Percentiles rank a stretch among this genome's conserved stretches.
Conservation (phyloP, 345 rosid species). For the Salix caprea region DNA sequence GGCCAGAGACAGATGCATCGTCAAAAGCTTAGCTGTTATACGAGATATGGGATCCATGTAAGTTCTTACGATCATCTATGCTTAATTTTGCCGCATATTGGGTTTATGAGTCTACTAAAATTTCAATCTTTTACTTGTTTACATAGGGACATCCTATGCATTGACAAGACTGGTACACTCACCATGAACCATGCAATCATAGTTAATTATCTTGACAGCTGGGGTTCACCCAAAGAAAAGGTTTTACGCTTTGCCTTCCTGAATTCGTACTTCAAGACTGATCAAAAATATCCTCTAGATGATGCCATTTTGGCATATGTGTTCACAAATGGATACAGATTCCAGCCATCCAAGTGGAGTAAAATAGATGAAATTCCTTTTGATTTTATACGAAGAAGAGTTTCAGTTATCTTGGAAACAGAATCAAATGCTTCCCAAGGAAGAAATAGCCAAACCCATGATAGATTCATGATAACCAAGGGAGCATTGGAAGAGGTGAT, state of each 20-base stretch:
- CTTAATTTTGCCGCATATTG: not conserved
- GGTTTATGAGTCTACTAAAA: too few relatives aligned
- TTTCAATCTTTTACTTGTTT: not conserved
- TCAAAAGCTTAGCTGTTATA: constrained; percentile 59
- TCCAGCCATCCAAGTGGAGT: constrained; percentile 60
- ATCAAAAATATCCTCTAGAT: constrained; percentile 71
- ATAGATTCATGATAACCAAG: constrained; percentile 47
- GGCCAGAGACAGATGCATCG: constrained; percentile 72
- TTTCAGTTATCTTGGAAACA: constrained; percentile 48
- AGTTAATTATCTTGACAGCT: constrained; percentile 51
- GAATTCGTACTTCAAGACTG: constrained; percentile 67
- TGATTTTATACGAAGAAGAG: constrained; percentile 56
- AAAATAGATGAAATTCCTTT: constrained; percentile 67
- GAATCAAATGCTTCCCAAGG: constrained; percentile 23
- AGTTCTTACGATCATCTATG: constrained; percentile 10
- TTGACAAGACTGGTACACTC: constrained; percentile 76
- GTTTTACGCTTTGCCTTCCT: constrained; percentile 60
- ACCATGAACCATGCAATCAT: constrained; percentile 63
- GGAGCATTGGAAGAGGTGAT: constrained; percentile 70
- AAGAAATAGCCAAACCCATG: constrained; percentile 12
- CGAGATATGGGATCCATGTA: constrained; percentile 77
- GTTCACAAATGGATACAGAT: constrained; percentile 56
- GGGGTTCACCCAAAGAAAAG: constrained; percentile 45
- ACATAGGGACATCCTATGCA: constrained; percentile 60
- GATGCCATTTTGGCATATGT: constrained; percentile 67